Evolutionary conservation across 2,329 filamentous ascomycete genomes (phyloP).

Genomic region (Paraconiothyrium brasiliense): DNA sequence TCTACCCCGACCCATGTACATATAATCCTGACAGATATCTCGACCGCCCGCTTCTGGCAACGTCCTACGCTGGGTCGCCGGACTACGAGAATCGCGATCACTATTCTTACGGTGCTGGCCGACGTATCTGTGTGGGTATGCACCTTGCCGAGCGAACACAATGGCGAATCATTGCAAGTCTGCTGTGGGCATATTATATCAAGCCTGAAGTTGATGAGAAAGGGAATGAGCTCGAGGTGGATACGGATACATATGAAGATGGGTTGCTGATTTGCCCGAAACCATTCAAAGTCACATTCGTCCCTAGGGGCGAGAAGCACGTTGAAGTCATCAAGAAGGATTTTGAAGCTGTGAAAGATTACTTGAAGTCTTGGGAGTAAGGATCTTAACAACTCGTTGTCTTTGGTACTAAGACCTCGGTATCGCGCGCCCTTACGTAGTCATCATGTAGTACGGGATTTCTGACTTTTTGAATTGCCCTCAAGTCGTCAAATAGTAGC

Average conservation of each 20-base stretch:
- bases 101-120: slow-evolving; percentile 60
- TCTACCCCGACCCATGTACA: slow-evolving; percentile 33
- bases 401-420: background rate
- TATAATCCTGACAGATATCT: slow-evolving; percentile 52
- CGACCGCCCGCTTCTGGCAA: slow-evolving; percentile 42
- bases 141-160: slow-evolving; percentile 64
- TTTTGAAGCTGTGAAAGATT: slow-evolving; percentile 35
- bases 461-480: too few relatives aligned
- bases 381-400: background rate
- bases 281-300: slow-evolving; percentile 62
- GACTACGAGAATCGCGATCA: slow-evolving; percentile 54
- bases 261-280: slow-evolving; percentile 54
- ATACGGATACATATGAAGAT: slow-evolving; percentile 43
- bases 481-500: too few relatives aligned
- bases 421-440: too few relatives aligned
- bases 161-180: slow-evolving; percentile 46
- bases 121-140: slow-evolving; percentile 60
- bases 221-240: slow-evolving; percentile 54
- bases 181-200: slow-evolving; percentile 63
- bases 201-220: slow-evolving; percentile 46
- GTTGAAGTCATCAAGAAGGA: slow-evolving; percentile 43
- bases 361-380: slow-evolving; percentile 34
- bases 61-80: slow-evolving; percentile 47
- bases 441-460: too few relatives aligned
- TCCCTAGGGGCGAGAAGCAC: slow-evolving; percentile 53